Conservation (phyloP, 116 monocot genomes). For the Zostera marina region DNA sequence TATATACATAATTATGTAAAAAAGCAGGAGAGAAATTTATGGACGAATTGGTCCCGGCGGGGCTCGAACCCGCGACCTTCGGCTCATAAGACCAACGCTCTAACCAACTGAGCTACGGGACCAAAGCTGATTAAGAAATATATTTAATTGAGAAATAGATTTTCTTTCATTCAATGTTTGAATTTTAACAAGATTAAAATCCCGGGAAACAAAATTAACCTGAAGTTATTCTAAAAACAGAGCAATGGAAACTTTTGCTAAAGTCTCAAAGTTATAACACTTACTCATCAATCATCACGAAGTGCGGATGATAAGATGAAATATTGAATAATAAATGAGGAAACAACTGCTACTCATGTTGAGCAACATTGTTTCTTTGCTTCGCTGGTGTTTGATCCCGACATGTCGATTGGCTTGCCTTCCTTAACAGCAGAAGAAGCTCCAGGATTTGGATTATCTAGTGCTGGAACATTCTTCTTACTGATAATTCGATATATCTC, state of each 20-base stretch:
- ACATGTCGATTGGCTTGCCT: constrained; percentile 38
- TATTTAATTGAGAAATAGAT: no score
- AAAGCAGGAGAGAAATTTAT: background rate
- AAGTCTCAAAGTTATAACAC: background rate
- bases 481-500: constrained; percentile 36
- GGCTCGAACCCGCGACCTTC: constrained; percentile 99
- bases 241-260: background rate
- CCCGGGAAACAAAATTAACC: background rate
- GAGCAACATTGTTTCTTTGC: constrained; percentile 33
- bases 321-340: background rate
- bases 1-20: background rate
- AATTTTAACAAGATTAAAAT: background rate
- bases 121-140: background rate
- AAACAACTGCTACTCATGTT: constrained; percentile 6
- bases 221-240: background rate
- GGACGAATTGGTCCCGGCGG: constrained; percentile 99
- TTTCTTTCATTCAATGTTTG: no score
- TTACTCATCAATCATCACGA: background rate
- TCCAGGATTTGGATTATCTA: constrained; percentile 8
- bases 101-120: constrained; percentile 30
- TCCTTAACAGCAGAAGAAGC: constrained; percentile 17
- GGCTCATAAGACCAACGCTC: constrained; percentile 99
- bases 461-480: constrained; percentile 24
- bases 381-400: constrained; percentile 12
- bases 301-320: background rate